phyloP scores from a whole-genome alignment of 2,329 filamentous ascomycete genomes.

The Fusarium piperis region DNA sequence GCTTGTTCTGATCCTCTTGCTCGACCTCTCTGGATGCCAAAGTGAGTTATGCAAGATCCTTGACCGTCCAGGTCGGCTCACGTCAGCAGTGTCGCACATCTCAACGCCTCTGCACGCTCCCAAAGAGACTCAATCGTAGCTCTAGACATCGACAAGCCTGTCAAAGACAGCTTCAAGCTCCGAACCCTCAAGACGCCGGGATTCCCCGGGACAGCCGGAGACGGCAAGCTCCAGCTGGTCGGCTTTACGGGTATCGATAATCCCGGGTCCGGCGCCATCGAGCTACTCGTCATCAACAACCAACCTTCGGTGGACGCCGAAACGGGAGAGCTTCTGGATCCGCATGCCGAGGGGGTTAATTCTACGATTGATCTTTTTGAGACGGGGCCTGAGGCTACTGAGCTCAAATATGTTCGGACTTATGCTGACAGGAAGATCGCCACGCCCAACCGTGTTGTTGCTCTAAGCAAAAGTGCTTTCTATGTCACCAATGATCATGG shows the following conservation, averaged over 20 bases:
- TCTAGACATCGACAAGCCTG: constrained; percentile 46
- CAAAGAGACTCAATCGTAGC: constrained; percentile 45
- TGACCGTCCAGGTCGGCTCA: background rate
- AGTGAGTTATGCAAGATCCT: constrained; percentile 1
- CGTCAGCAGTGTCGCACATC: constrained; percentile 12
- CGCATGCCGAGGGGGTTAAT: constrained; percentile 23
- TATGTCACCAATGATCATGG: constrained; percentile 39
- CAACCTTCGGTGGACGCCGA: constrained; percentile 21
- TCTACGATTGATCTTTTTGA: constrained; percentile 31
- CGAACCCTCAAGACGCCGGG: constrained; percentile 40
- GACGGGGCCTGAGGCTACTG: background rate
- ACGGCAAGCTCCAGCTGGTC: constrained; percentile 43
- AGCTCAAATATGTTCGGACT: constrained; percentile 32
- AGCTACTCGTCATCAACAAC: constrained; percentile 31
- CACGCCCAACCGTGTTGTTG: constrained; percentile 36
- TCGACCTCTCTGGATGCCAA: constrained; percentile 32
- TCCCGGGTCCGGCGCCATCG: constrained; percentile 15
- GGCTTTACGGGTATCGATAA: constrained; percentile 46
- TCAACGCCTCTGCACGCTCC: constrained; percentile 45
- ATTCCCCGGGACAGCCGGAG: constrained; percentile 44
- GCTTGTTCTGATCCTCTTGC: constrained; percentile 34
- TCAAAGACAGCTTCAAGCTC: constrained; percentile 25
- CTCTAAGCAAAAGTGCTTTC: constrained; percentile 4
- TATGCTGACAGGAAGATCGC: constrained; percentile 19
- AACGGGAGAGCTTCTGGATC: constrained; percentile 10